Conservation (phyloP, 257 asterid genomes). For the Parsonsia alboflavescens region DNA sequence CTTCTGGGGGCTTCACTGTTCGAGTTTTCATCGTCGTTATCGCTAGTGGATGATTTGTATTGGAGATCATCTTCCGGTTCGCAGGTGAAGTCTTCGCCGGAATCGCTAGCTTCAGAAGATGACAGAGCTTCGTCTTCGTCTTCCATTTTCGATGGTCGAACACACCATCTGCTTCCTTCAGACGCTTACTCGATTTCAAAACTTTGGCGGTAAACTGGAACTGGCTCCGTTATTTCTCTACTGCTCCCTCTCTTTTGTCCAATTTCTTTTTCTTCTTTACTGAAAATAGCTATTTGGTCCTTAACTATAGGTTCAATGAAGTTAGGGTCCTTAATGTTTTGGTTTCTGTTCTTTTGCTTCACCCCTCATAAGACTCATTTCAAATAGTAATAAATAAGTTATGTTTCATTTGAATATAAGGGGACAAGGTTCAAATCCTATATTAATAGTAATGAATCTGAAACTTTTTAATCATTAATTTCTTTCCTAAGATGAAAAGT, state of each 20-base stretch:
- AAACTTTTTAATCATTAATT: too few relatives aligned
- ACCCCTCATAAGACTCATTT: too few relatives aligned
- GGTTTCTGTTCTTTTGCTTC: too few relatives aligned
- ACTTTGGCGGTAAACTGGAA: constrained; percentile 17
- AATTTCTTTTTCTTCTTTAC: background rate
- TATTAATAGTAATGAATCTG: too few relatives aligned
- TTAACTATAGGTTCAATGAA: too few relatives aligned
- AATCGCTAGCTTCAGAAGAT: constrained; percentile 42
- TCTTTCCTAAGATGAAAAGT: too few relatives aligned
- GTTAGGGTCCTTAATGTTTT: too few relatives aligned
- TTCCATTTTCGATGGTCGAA: constrained; percentile 35
- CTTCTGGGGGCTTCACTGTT: constrained; percentile 27
- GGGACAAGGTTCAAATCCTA: too few relatives aligned
- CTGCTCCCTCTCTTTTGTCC: background rate
- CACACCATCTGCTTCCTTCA: constrained; percentile 1
- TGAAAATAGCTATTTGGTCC: background rate
- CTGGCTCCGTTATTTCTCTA: background rate
- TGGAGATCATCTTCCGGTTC: constrained; percentile 26
- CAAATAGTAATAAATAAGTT: too few relatives aligned
- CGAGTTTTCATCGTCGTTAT: constrained; percentile 21
- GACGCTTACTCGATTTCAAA: constrained; percentile 12
- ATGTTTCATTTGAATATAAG: too few relatives aligned
- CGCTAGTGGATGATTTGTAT: constrained; percentile 31
- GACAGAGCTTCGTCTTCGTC: constrained; percentile 43
- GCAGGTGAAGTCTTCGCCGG: constrained; percentile 25